phyloP scores from a whole-genome alignment of 768 basidiomycete genomes.

The Arthromyces matolae region DNA sequence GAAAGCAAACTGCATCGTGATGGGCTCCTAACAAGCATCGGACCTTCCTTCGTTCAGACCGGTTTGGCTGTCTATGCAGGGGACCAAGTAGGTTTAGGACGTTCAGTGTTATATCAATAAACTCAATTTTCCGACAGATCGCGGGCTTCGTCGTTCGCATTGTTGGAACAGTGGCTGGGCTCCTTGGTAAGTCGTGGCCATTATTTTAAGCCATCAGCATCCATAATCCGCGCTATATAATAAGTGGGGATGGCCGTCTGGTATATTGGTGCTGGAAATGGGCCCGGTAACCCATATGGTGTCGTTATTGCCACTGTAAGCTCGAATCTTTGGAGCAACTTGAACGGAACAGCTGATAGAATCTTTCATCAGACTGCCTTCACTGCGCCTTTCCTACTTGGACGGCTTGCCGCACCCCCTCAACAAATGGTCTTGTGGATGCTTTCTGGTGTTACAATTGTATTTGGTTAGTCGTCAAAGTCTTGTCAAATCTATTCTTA shows the following conservation, averaged over 20 bases:
- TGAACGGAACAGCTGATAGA: not conserved
- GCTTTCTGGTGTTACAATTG: slow-evolving; percentile 34
- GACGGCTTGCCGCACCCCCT: slow-evolving; percentile 31
- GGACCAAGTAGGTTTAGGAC: slow-evolving; percentile 35
- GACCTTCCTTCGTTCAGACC: slow-evolving; percentile 17
- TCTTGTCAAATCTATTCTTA: not conserved
- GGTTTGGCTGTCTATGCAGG: slow-evolving; percentile 41
- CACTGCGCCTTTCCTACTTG: slow-evolving; percentile 32
- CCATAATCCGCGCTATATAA: not conserved
- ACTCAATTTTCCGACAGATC: slow-evolving; percentile 19
- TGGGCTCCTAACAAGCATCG: not conserved
- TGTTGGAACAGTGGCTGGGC: slow-evolving; percentile 30
- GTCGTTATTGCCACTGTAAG: slow-evolving; percentile 38
- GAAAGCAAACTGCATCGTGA: not conserved
- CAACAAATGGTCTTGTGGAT: slow-evolving; percentile 34
- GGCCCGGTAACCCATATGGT: slow-evolving; percentile 38
- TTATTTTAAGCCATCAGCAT: not conserved
- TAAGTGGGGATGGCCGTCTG: slow-evolving; percentile 38
- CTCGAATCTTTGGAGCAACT: slow-evolving; percentile 2
- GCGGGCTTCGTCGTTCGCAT: slow-evolving; percentile 32
- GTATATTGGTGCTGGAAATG: slow-evolving; percentile 40
- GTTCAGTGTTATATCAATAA: not conserved
- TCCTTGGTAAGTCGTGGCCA: slow-evolving; percentile 26
- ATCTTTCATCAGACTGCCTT: slow-evolving; percentile 26
- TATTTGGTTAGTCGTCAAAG: slow-evolving; percentile 28